phyloP scores from a whole-genome alignment of 257 asterid genomes.

The Scutellaria minor region DNA sequence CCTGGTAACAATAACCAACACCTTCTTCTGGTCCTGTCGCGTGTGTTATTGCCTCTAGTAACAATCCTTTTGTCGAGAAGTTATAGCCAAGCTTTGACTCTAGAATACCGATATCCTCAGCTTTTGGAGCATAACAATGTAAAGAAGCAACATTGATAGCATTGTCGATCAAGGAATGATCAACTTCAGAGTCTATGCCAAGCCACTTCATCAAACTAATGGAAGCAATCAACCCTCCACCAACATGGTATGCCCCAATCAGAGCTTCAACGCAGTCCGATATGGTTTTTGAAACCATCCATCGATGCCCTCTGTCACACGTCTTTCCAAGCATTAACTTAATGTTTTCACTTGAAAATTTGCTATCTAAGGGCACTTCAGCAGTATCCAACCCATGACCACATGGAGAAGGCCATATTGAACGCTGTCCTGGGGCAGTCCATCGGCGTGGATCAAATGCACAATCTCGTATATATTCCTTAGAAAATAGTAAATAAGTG shows the following conservation, averaged over 20 bases:
- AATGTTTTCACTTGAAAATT: slow-evolving; percentile 58
- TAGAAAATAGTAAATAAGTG: slow-evolving; percentile 21
- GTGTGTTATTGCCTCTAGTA: slow-evolving; percentile 92
- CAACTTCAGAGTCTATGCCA: slow-evolving; percentile 62
- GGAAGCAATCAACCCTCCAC: slow-evolving; percentile 80
- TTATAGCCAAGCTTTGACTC: slow-evolving; percentile 73
- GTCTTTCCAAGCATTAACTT: slow-evolving; percentile 65
- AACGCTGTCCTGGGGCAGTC: slow-evolving; percentile 92
- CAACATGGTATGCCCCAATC: slow-evolving; percentile 92
- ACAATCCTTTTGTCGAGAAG: slow-evolving; percentile 75
- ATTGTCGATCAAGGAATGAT: slow-evolving; percentile 63
- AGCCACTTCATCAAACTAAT: slow-evolving; percentile 83
- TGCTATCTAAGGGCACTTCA: slow-evolving; percentile 74
- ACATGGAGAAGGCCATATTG: slow-evolving; percentile 73
- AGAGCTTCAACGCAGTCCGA: slow-evolving; percentile 95
- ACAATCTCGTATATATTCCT: slow-evolving; percentile 76
- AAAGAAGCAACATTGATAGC: slow-evolving; percentile 69
- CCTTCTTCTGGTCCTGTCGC: slow-evolving; percentile 52
- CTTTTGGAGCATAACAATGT: slow-evolving; percentile 60
- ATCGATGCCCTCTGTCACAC: slow-evolving; percentile 89
- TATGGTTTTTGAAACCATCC: slow-evolving; percentile 91
- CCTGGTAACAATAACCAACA: slow-evolving; percentile 68
- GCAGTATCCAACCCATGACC: slow-evolving; percentile 63
- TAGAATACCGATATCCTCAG: slow-evolving; percentile 48
- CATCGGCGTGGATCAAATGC: slow-evolving; percentile 88